A percentile compares a stretch with the other conserved stretches of the same genome.
phyloP scores from a whole-genome alignment of 768 basidiomycete genomes.

The Hirschioporus abietinus region DNA sequence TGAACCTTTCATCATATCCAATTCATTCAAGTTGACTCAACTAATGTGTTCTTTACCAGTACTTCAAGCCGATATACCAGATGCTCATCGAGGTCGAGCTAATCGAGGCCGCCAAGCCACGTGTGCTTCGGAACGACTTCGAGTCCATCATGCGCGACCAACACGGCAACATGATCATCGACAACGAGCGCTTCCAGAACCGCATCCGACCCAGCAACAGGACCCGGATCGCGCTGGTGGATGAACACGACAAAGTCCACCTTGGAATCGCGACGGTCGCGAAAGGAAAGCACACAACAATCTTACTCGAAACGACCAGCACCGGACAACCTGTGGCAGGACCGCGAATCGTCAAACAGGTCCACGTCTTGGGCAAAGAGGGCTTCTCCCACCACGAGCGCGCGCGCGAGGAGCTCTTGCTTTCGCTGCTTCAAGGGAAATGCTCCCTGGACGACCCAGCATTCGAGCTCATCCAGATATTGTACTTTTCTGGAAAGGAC shows the following conservation, averaged over 20 bases:
- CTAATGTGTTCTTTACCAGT: neutral
- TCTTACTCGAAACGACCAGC: conserved; percentile 18
- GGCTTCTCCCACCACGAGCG: conserved; percentile 34
- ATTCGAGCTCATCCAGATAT: conserved; percentile 25
- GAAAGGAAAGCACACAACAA: conserved; percentile 33
- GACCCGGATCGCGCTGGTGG: conserved; percentile 32
- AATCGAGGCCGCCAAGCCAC: conserved; percentile 29
- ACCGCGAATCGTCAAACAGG: conserved; percentile 22
- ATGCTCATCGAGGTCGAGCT: conserved; percentile 28
- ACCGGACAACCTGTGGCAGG: conserved; percentile 10
- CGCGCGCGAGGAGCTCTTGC: conserved; percentile 33
- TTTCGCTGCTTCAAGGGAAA: conserved; percentile 29
- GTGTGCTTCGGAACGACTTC: conserved; percentile 31
- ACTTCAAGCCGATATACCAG: conserved; percentile 3
- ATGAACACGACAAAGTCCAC: conserved; percentile 25
- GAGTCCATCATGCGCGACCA: conserved; percentile 16
- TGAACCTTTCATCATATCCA: neutral
- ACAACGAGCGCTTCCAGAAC: conserved; percentile 39
- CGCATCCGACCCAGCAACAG: conserved; percentile 31
- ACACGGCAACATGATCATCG: conserved; percentile 26
- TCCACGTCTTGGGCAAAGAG: conserved; percentile 37
- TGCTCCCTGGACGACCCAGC: conserved; percentile 23
- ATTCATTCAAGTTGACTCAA: neutral
- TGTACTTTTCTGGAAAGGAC: conserved; percentile 33
- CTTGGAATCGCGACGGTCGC: conserved; percentile 25